Percentiles rank a stretch among this genome's conserved stretches.
Evolutionary conservation across 1,284 basidiomycete genomes (phyloP).

Genomic region (Gomphus sp.): DNA sequence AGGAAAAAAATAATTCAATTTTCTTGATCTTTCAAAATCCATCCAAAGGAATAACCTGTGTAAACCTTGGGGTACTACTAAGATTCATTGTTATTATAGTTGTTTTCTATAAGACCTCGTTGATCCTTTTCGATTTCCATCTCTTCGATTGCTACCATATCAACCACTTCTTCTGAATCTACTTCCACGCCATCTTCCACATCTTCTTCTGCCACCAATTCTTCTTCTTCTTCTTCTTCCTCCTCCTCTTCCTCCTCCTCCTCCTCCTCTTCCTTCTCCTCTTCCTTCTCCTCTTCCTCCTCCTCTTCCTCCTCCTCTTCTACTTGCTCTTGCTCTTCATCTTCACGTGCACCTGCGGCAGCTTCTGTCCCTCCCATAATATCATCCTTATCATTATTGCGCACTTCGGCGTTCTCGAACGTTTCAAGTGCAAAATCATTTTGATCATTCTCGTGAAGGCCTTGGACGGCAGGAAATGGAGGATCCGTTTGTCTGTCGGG

Average conservation of each 20-base stretch:
- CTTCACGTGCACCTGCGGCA: background rate
- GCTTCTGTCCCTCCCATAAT: constrained; percentile 1
- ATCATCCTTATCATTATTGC: constrained; percentile 2
- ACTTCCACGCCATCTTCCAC: constrained; percentile 8
- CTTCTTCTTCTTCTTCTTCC: background rate
- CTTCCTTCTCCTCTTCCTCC: background rate
- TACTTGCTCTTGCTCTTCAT: constrained; percentile 14
- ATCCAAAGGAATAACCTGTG: background rate
- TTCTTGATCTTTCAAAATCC: no score
- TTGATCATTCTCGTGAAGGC: background rate
- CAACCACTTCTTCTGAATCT: constrained; percentile 4
- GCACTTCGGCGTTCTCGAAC: background rate
- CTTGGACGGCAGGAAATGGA: background rate
- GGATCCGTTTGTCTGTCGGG: background rate
- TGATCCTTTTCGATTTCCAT: background rate
- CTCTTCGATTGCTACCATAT: constrained; percentile 4
- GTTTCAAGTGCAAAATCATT: background rate
- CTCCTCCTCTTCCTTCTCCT: constrained; percentile 5
- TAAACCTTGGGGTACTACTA: background rate
- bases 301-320: constrained; percentile 6
- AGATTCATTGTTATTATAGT: background rate
- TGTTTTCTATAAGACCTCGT: background rate
- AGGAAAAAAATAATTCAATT: no score
- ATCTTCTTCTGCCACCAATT: constrained; percentile 13
- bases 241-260: background rate